phyloP scores from a whole-genome alignment of 305 asterid species.

The Rubia tinctorum region DNA sequence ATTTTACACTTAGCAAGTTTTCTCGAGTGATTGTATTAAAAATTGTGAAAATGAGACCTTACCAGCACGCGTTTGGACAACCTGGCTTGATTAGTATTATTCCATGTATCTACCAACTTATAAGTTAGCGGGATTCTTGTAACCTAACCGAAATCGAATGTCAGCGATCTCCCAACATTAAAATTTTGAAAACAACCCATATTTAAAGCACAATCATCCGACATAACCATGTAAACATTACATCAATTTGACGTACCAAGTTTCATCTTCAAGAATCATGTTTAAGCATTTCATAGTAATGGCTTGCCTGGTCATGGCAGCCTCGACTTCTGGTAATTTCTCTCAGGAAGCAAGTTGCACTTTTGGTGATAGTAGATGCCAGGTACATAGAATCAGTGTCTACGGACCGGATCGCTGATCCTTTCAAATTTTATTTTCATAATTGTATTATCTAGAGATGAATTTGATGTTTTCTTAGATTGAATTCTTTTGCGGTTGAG shows the following conservation, averaged over 20 bases:
- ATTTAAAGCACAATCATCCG: background rate
- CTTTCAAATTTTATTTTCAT: too few species aligned
- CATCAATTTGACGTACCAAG: background rate
- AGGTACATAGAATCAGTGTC: too few species aligned
- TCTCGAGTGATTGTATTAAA: too few species aligned
- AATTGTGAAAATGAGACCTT: background rate
- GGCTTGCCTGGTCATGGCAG: slow-evolving; percentile 11
- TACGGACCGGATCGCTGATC: too few species aligned
- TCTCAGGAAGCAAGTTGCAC: slow-evolving; percentile 25
- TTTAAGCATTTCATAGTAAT: background rate
- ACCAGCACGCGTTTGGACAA: slow-evolving; percentile 3
- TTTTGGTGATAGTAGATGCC: slow-evolving; percentile 39
- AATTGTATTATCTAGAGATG: too few species aligned
- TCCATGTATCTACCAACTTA: background rate
- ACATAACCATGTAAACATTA: background rate
- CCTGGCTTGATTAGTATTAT: background rate
- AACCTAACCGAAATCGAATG: background rate
- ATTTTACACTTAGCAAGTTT: too few species aligned
- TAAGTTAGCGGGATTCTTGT: slow-evolving; percentile 5
- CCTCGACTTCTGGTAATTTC: slow-evolving; percentile 31
- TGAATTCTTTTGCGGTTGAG: too few species aligned
- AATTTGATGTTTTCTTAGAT: too few species aligned
- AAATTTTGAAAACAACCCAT: background rate
- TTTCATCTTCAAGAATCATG: background rate
- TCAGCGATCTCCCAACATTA: background rate